A percentile compares a stretch with the other conserved stretches of the same genome.
Conservation (phyloP, 768 basidiomycete species). For the Boletus rubropictus region DNA sequence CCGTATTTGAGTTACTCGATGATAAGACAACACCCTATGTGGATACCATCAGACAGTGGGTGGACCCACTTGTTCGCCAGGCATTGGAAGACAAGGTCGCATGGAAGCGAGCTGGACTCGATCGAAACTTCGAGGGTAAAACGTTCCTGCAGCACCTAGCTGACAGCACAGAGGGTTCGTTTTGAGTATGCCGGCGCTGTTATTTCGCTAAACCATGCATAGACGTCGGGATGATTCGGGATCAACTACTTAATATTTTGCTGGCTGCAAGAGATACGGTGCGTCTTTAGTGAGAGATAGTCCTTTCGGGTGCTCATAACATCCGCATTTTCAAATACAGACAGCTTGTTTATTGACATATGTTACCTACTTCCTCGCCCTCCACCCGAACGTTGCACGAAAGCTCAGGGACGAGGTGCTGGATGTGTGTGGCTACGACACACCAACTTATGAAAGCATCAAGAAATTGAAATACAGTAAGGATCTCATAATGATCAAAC, state of each 20-base stretch:
- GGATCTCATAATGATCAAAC: slow-evolving; percentile 14
- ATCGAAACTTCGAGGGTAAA: slow-evolving; percentile 42
- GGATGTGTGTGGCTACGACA: slow-evolving; percentile 43
- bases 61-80: slow-evolving; percentile 57
- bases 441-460: slow-evolving; percentile 53
- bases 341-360: slow-evolving; percentile 67
- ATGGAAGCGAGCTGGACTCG: slow-evolving; percentile 35
- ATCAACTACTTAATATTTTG: slow-evolving; percentile 73
- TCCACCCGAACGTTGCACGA: slow-evolving; percentile 50
- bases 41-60: slow-evolving; percentile 35
- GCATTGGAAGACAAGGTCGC: slow-evolving; percentile 44
- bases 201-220: slow-evolving; percentile 10
- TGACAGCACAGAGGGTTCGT: slow-evolving; percentile 56
- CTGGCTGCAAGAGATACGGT: slow-evolving; percentile 78
- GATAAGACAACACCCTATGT: slow-evolving; percentile 35
- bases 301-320: neutral
- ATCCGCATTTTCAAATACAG: slow-evolving; percentile 29
- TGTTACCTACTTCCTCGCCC: slow-evolving; percentile 62
- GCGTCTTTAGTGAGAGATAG: slow-evolving; percentile 18
- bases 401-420: slow-evolving; percentile 59
- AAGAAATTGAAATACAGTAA: slow-evolving; percentile 61
- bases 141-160: slow-evolving; percentile 65
- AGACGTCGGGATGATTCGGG: slow-evolving; percentile 66
- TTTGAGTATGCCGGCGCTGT: neutral
- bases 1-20: slow-evolving; percentile 36